Evolutionary conservation across 176 grass and related monocot species (phyloP), one percentile per base, ranked within the genome.

Genomic region (Rhynchospora breviuscula): DNA sequence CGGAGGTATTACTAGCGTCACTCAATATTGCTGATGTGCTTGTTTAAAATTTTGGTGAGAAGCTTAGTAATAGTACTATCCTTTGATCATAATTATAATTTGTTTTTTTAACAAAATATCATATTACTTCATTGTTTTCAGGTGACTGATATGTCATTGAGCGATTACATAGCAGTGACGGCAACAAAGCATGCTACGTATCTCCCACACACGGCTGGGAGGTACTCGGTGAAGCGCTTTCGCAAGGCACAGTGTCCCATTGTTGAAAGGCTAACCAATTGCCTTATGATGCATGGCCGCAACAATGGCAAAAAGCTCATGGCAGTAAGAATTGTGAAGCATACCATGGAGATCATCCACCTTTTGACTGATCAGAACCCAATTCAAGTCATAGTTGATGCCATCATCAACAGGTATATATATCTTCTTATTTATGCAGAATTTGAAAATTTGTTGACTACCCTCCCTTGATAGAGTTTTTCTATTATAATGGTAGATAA

Each of bases 161-260:
- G 72, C 5, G 94, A 97, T 85, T 94, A 97, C 88, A 72, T 97
- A 44, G 94, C 91, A 0, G 91, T 92, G 63, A 82, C 86, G 1
- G 7, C 91, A 51, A 84, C 85, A 15, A 97, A 97, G 83, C 94
- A 97, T 67, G 88, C 88, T 6, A 94, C 90, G 0, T 97, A 85
- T 84, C 88, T 97, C 78, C 94, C 94, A 0, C 94, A 94, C 90
- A 92, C 94, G 1, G 94, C 91, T 0, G 94, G 94, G 2, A 80
- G 94, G 72, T 97, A 97, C 85, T 88, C 89, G 1, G 90, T 85
- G 63, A 97, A 97, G 88, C 87, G 94, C 0, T 97, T 97, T 49
- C 89, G 91, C 79, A 97, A 97, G 90, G 94, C 91, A 25, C 90
- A 97, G 54, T 94, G 94, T 88, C 94, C 94, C 19, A 92, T 97